Conservation (phyloP, 2,329 filamentous ascomycete genomes). For the Cladosporium velox region DNA sequence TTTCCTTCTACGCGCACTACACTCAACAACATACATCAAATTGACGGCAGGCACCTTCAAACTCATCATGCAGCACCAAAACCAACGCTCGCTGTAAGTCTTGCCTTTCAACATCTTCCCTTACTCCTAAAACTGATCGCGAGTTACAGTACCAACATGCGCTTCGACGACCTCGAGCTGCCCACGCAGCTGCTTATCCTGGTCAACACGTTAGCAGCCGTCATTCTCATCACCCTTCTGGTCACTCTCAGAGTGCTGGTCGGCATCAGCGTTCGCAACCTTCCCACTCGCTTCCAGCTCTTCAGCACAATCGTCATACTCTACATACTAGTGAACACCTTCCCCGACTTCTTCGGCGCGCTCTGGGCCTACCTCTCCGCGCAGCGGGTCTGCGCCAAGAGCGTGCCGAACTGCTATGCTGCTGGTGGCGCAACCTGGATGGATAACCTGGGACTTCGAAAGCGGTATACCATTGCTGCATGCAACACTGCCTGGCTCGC, state of each 20-base stretch:
- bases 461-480: conserved; percentile 44
- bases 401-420: conserved; percentile 51
- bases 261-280: not conserved
- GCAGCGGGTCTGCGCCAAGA: conserved; percentile 48
- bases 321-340: not conserved
- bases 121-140: not conserved
- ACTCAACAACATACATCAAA: not conserved
- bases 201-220: not conserved
- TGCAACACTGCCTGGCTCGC: conserved; percentile 44
- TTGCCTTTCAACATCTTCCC: not conserved
- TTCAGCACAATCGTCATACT: not conserved
- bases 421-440: conserved; percentile 48
- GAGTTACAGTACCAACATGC: not conserved
- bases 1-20: not conserved
- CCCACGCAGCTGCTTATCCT: not conserved
- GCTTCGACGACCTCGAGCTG: not conserved
- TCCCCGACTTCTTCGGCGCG: not conserved
- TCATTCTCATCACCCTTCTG: not conserved
- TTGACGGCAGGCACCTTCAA: not conserved
- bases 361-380: conserved; percentile 46
- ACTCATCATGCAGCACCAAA: not conserved
- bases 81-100: not conserved
- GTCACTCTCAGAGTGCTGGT: not conserved
- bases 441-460: conserved; percentile 40
- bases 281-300: not conserved